Evolutionary conservation across 768 basidiomycete genomes (phyloP), one percentile per base, ranked within the genome.

Genomic region (Leccinum arenicola): DNA sequence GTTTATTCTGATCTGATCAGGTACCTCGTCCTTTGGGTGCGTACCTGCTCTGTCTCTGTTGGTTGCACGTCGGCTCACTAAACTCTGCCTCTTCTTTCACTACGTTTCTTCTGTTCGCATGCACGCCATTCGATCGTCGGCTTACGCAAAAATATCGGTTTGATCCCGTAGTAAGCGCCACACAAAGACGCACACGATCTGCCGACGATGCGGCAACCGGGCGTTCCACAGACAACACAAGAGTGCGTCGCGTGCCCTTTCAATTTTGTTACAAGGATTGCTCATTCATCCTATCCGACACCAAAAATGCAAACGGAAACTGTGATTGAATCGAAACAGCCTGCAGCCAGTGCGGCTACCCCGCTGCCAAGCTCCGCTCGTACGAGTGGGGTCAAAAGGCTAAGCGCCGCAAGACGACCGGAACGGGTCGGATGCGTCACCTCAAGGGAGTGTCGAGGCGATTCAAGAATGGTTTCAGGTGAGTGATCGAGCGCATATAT

Each of bases 401-500:
- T 56, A 98, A 98, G 87, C 89, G 97, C 78, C 89, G 96, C 87
- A 97, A 96, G 88, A 98, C 96, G 51, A 98, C 97, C 60, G 97
- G 97, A 60, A 95, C 96, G 65, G 96, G 96, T 65, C 84, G 95
- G 72, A 97, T 97, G 95, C 80, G 82, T 61, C 87, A 94, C 84
- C 83, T 98, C 77, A 97, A 95, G 83, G 76, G 82, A 55, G 96
- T 98, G 47, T 87, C 89, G 68, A 86, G 95, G 74, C 85, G 93
- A 67, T 98, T 98, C 89, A 98, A 98, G 88, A 98, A 97, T 73
- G 94, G 96, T 57, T 98, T 96, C 87, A 86, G 90, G 93, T 91
- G 62, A 57, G 68, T 12, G 11, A 36, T 36, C 38, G 38, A 8
- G 17, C 3, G 38, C 38, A 38, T 38, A 40, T 12, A 17, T 17